Conservation (phyloP, 495 filamentous ascomycete species). For the Baudoinia panamericana region DNA sequence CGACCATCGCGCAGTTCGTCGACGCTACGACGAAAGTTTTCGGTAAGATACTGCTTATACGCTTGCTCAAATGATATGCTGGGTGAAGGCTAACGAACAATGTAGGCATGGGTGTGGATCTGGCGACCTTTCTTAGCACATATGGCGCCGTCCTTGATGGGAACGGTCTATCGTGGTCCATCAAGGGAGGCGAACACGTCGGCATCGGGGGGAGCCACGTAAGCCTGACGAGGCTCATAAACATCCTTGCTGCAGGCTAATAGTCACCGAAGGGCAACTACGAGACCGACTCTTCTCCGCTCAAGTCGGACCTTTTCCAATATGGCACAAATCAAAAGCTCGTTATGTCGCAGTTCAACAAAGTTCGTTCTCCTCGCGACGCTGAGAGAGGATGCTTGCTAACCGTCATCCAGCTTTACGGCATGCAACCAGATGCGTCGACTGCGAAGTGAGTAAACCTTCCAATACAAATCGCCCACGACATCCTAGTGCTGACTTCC, state of each 20-base stretch:
- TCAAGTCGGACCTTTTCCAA: constrained; percentile 33
- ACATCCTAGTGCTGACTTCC: too few species aligned
- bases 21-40: constrained; percentile 21
- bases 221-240: too few species aligned
- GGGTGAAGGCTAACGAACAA: too few species aligned
- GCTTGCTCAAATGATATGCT: too few species aligned
- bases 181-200: constrained; percentile 27
- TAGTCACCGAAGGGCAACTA: constrained; percentile 47
- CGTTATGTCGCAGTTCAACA: constrained; percentile 34
- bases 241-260: too few species aligned
- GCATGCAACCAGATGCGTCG: constrained; percentile 24
- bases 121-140: constrained; percentile 37
- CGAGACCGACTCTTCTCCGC: constrained; percentile 44
- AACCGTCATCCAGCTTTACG: constrained; percentile 22
- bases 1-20: constrained; percentile 28
- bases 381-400: too few species aligned
- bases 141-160: constrained; percentile 42
- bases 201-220: constrained; percentile 40
- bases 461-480: too few species aligned
- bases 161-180: constrained; percentile 26
- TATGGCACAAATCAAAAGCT: constrained; percentile 34
- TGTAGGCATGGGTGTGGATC: constrained; percentile 29
- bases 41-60: constrained; percentile 21
- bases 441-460: too few species aligned
- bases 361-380: not conserved